These are phyloP conservation scores for Globisporangium polare DNA, from an alignment of 352 stramenopile genomes.

Conservation along the genomic window DNA sequence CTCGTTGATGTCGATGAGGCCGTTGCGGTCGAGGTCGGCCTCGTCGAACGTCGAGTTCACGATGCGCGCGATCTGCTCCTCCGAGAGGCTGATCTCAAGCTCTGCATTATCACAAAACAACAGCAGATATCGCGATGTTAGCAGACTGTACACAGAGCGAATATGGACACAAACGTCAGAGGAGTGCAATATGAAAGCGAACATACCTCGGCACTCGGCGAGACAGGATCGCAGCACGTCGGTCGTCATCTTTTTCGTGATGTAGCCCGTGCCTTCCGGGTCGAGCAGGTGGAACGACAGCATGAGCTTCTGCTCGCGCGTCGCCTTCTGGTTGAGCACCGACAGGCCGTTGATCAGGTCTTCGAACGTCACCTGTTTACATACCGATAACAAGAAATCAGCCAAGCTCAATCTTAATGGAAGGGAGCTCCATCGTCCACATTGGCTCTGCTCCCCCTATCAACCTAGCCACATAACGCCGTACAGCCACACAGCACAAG, in stretches of 20 bases:
- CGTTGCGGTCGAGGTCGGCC: slow-evolving; percentile 72
- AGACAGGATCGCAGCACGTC: slow-evolving; percentile 81
- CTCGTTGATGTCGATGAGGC: slow-evolving; percentile 74
- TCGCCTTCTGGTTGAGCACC: slow-evolving; percentile 81
- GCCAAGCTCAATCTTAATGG: not conserved
- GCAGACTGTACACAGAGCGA: not conserved
- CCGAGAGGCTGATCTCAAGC: slow-evolving; percentile 73
- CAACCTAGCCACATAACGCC: not conserved
- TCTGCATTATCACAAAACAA: slow-evolving; percentile 23
- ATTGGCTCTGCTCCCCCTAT: not conserved
- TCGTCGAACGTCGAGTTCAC: slow-evolving; percentile 84
- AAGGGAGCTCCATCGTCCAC: not conserved
- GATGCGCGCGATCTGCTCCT: slow-evolving; percentile 72
- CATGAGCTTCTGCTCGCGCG: slow-evolving; percentile 83
- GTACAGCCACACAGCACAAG: not conserved
- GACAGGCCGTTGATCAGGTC: slow-evolving; percentile 78
- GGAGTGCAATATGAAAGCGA: not conserved
- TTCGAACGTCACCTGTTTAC: slow-evolving; percentile 70
- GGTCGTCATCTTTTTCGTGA: slow-evolving; percentile 81
- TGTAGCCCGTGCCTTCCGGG: slow-evolving; percentile 71
- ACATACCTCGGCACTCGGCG: slow-evolving; percentile 74
- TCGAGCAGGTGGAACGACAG: slow-evolving; percentile 84
- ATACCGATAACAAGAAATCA: slow-evolving; percentile 1
- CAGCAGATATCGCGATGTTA: not conserved
- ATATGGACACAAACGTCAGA: too few species aligned